These are phyloP conservation scores for Erodium maritimum DNA, from an alignment of 345 rosid species.

Conservation along the genomic window DNA sequence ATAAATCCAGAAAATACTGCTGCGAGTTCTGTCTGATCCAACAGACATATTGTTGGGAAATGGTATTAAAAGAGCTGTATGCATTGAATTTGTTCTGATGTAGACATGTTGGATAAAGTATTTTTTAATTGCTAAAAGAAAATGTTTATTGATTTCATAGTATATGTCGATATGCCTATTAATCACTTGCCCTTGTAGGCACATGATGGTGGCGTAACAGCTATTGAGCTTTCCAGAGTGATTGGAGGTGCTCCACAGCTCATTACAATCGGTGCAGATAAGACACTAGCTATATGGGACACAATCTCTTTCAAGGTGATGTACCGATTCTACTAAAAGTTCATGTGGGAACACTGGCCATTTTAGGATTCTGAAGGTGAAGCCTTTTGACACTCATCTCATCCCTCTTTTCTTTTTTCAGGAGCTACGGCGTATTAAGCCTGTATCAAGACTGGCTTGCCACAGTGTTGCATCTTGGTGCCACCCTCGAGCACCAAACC, in stretches of 20 bases:
- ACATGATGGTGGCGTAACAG: conserved; percentile 96
- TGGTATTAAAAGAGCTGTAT: no score
- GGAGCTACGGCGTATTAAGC: conserved; percentile 95
- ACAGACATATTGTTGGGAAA: no score
- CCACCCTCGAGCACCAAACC: conserved; percentile 99
- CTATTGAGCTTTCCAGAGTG: conserved; percentile 94
- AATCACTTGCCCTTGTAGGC: conserved; percentile 32
- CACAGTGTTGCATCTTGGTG: conserved; percentile 99
- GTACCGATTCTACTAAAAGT: conserved; percentile 4
- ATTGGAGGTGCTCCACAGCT: conserved; percentile 92
- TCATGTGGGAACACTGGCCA: conserved; percentile 1
- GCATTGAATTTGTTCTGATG: no score
- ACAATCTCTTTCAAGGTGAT: conserved; percentile 90
- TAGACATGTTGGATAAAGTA: neutral
- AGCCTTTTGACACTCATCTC: no score
- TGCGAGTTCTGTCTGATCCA: no score
- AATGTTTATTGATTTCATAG: no score
- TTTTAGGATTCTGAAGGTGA: no score
- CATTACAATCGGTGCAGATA: conserved; percentile 95
- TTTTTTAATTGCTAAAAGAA: neutral
- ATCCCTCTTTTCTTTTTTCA: conserved; percentile 18
- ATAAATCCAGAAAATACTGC: no score
- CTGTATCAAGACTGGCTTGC: conserved; percentile 88
- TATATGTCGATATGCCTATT: neutral
- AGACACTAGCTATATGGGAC: conserved; percentile 97